Percentiles rank a stretch among this genome's conserved stretches.
Conservation (phyloP, 768 basidiomycete species). For the Calocybe indica region DNA sequence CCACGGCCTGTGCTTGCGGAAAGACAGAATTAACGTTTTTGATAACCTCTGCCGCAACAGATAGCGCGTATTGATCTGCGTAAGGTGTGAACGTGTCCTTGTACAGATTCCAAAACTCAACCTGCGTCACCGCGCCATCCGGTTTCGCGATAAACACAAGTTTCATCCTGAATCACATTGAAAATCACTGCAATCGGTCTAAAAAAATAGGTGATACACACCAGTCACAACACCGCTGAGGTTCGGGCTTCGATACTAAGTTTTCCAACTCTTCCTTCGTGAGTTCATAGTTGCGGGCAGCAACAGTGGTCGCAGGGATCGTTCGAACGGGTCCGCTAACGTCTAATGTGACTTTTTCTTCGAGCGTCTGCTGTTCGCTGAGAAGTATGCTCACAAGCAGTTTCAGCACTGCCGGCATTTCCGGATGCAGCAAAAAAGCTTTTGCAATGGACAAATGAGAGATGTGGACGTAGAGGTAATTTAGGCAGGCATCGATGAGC, state of each 20-base stretch:
- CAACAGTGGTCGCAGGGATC: constrained; percentile 43
- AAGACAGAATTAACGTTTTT: constrained; percentile 87
- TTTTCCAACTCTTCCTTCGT: constrained; percentile 63
- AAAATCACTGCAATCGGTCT: not conserved
- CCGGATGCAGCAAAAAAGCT: constrained; percentile 64
- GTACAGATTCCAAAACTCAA: constrained; percentile 94
- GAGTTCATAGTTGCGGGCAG: constrained; percentile 57
- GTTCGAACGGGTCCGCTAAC: constrained; percentile 56
- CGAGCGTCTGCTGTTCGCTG: constrained; percentile 52
- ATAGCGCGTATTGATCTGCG: constrained; percentile 50
- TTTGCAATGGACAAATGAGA: constrained; percentile 72
- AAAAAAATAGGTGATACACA: constrained; percentile 21
- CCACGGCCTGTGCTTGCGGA: constrained; percentile 83
- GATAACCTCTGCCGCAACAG: constrained; percentile 90
- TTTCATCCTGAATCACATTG: constrained; percentile 66
- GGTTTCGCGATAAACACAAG: constrained; percentile 75
- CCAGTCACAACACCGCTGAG: constrained; percentile 82
- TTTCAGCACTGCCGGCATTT: constrained; percentile 65
- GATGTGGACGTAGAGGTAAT: constrained; percentile 71
- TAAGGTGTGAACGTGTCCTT: constrained; percentile 71
- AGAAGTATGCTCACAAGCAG: constrained; percentile 64
- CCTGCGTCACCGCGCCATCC: constrained; percentile 84
- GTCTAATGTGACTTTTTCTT: constrained; percentile 60
- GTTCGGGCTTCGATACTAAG: constrained; percentile 57
- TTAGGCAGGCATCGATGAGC: constrained; percentile 65